Conservation (phyloP, 768 basidiomycete species). For the Suillus weaverae region DNA sequence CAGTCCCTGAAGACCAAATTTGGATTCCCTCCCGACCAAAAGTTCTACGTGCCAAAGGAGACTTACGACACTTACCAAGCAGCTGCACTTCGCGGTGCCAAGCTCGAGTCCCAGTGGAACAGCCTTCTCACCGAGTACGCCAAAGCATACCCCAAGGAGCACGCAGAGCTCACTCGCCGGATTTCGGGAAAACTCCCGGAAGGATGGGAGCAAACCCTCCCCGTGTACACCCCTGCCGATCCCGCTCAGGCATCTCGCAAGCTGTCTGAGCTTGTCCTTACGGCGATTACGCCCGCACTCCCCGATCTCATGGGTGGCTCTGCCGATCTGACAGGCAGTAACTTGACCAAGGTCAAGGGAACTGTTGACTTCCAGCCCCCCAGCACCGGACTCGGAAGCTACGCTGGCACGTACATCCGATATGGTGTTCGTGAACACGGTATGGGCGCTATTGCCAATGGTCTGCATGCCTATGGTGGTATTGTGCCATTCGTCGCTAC, state of each 20-base stretch:
- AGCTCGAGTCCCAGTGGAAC: constrained; percentile 75
- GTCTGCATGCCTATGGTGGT: constrained; percentile 85
- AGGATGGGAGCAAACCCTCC: constrained; percentile 84
- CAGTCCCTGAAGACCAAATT: constrained; percentile 79
- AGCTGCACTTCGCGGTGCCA: constrained; percentile 70
- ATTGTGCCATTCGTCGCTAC: constrained; percentile 91
- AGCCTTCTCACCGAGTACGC: constrained; percentile 65
- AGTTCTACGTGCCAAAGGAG: constrained; percentile 75
- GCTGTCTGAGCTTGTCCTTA: constrained; percentile 86
- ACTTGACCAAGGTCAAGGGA: constrained; percentile 84
- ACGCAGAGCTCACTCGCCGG: constrained; percentile 83
- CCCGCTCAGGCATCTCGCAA: constrained; percentile 90
- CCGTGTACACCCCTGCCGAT: constrained; percentile 81
- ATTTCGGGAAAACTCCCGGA: constrained; percentile 80
- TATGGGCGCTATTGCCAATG: constrained; percentile 96
- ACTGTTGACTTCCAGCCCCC: constrained; percentile 92
- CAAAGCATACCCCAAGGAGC: constrained; percentile 78
- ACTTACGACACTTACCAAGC: constrained; percentile 68
- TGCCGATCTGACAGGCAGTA: constrained; percentile 90
- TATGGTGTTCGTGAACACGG: constrained; percentile 98
- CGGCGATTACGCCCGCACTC: constrained; percentile 66
- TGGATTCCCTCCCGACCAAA: constrained; percentile 74
- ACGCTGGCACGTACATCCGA: constrained; percentile 87
- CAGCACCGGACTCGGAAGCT: constrained; percentile 78
- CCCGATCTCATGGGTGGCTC: constrained; percentile 90